phyloP scores from a whole-genome alignment of 2,329 filamentous ascomycete genomes.

The Penicillium digitatum region DNA sequence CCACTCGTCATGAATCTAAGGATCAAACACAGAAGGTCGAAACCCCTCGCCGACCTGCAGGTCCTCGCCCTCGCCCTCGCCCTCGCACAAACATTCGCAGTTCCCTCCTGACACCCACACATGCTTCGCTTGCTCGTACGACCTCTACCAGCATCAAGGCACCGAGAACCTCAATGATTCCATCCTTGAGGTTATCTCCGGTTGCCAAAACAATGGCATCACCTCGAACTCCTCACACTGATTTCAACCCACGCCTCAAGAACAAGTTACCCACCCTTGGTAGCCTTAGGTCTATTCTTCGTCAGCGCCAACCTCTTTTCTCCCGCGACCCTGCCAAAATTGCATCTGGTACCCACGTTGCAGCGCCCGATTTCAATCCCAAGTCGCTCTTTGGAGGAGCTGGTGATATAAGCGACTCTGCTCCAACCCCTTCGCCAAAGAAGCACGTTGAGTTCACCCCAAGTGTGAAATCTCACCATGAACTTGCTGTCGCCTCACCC shows the following conservation, averaged over 20 bases:
- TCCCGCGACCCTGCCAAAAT: constrained; percentile 57
- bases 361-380: constrained; percentile 41
- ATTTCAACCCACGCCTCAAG: constrained; percentile 46
- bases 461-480: constrained; percentile 53
- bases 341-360: constrained; percentile 55
- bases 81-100: constrained; percentile 41
- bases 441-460: constrained; percentile 82
- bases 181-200: constrained; percentile 50
- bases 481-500: constrained; percentile 37
- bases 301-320: constrained; percentile 56
- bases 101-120: constrained; percentile 72
- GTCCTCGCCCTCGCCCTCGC: constrained; percentile 40
- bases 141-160: constrained; percentile 50
- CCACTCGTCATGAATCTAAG: constrained; percentile 50
- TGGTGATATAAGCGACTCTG: constrained; percentile 26
- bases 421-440: constrained; percentile 65
- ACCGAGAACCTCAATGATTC: constrained; percentile 52
- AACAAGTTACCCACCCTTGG: constrained; percentile 49
- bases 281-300: constrained; percentile 62
- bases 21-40: constrained; percentile 8
- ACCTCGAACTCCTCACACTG: constrained; percentile 44
- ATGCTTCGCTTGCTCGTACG: constrained; percentile 64
- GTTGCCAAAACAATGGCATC: constrained; percentile 50
- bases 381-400: constrained; percentile 49
- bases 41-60: constrained; percentile 23